Base-by-base conservation (phyloP, 805 yeast genomes). In the Starmerella gropengiesseri region DNA sequence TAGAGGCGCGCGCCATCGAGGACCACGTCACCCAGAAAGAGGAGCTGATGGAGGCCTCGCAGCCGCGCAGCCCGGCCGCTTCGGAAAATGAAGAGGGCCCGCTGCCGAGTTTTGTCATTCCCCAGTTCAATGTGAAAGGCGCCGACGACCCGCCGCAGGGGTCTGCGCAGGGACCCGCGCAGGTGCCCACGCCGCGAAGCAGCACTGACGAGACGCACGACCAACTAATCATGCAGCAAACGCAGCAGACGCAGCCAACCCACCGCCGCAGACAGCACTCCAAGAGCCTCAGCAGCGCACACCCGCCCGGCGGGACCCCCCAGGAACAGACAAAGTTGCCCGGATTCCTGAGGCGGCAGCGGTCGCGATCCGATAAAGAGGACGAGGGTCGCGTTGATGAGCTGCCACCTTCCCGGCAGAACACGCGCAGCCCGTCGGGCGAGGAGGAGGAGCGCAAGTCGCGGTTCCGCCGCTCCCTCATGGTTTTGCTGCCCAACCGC, bases 1-100 rank as follows among this genome's bases (percentile, higher is more conserved):
- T 60, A 14, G 62, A 61, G 48, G 43, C 42, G 7, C 50, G 53
- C n/a, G 64, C 65, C 4, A 52, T 60, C 16, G 44, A 47, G 16
- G 57, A 55, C 41, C 61, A 61, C 43, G 60, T 31, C 5, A 6
- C 7, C 20, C 5, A 16, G n/a, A 16, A 54, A 31, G 33, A 31
- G 19, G 23, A 31, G 9, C 22, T 31, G n/a, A 17, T n/a, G 13
- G 33, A 31, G n/a, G 33, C 17, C 18, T n/a, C 22, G 9, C 23
- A 13, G n/a, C 23, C 17, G 22, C 23, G 16, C 11, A 17, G 16
- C 11, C 19, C 11, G 4, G 11, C 25, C 11, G 4, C 25, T 8
- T 19, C 18, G 7, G 17, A 28, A 13, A 19, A 9, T 17, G 33
- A 31, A 8, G 12, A 19, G 14, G 5, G 11, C 23, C 33, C 8